phyloP scores from a whole-genome alignment of 495 filamentous ascomycete species.

The Friedmanniomyces endolithicus region DNA sequence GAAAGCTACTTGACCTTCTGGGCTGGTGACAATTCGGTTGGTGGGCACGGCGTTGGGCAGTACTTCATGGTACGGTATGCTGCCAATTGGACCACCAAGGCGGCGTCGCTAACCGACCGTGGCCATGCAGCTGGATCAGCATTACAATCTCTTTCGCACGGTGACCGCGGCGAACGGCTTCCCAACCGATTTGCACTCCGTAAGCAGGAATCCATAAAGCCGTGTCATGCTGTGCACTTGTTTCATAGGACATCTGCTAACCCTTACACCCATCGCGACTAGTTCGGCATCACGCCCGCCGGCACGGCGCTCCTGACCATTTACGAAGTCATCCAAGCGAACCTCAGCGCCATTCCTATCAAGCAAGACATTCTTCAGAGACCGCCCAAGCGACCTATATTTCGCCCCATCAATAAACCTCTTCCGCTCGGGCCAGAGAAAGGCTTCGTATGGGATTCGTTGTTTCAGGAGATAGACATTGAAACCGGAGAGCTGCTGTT shows the following conservation, averaged over 20 bases:
- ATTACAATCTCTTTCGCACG: slow-evolving; percentile 37
- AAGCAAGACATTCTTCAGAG: not conserved
- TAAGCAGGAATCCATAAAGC: too few species aligned
- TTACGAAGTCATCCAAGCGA: slow-evolving; percentile 15
- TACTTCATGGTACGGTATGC: slow-evolving; percentile 37
- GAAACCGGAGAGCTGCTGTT: slow-evolving; percentile 26
- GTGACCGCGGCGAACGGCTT: slow-evolving; percentile 28
- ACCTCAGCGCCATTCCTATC: slow-evolving; percentile 3
- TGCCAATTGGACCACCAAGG: not conserved
- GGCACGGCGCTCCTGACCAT: slow-evolving; percentile 22
- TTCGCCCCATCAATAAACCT: not conserved
- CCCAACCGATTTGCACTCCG: slow-evolving; percentile 16
- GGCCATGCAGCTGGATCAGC: slow-evolving; percentile 33
- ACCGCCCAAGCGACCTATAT: not conserved
- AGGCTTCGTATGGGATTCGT: slow-evolving; percentile 21
- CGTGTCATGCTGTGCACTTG: too few species aligned
- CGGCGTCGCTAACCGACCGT: too few species aligned
- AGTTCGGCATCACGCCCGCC: slow-evolving; percentile 16
- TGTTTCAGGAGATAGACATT: slow-evolving; percentile 26
- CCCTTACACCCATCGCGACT: too few species aligned
- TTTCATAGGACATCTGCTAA: too few species aligned
- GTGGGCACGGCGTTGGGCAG: slow-evolving; percentile 37
- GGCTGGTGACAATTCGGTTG: slow-evolving; percentile 37
- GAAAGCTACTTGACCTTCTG: slow-evolving; percentile 36
- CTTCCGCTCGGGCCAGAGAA: not conserved